Conservation (phyloP, 352 stramenopile species). For the Pythium dissotocum region DNA sequence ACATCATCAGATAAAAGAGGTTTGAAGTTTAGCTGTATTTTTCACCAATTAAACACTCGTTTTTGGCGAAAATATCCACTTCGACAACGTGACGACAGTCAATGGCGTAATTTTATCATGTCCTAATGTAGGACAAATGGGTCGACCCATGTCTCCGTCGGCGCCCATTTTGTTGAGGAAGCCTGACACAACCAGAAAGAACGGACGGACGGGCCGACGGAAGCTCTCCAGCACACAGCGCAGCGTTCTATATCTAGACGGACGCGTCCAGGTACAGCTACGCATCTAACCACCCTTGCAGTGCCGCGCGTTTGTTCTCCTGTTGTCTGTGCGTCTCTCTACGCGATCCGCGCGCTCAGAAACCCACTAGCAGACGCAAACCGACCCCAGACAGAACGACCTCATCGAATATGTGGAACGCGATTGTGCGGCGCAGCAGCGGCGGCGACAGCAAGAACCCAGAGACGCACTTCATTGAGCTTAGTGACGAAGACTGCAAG, state of each 20-base stretch:
- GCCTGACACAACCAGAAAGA: constrained; percentile 11
- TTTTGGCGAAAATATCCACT: constrained; percentile 16
- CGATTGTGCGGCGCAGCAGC: constrained; percentile 22
- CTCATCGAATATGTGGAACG: constrained; percentile 19
- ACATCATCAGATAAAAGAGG: neutral
- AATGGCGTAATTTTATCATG: neutral
- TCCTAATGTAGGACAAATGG: constrained; percentile 14
- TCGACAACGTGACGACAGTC: constrained; percentile 15
- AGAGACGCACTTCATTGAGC: constrained; percentile 28
- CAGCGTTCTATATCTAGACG: neutral
- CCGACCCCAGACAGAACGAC: neutral
- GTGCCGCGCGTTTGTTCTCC: neutral
- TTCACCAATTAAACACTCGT: constrained; percentile 2
- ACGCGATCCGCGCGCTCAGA: neutral
- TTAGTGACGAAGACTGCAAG: constrained; percentile 39
- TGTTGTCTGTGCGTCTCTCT: neutral
- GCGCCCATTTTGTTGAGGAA: constrained; percentile 2
- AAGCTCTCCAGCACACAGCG: neutral
- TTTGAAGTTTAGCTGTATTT: neutral
- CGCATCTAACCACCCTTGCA: neutral
- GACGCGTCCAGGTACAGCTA: neutral
- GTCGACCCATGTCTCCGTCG: neutral
- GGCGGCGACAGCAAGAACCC: constrained; percentile 6
- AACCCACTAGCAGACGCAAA: neutral
- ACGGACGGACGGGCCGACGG: constrained; percentile 1